Conservation (phyloP, 441 rosid species). For the Melastoma candidum region DNA sequence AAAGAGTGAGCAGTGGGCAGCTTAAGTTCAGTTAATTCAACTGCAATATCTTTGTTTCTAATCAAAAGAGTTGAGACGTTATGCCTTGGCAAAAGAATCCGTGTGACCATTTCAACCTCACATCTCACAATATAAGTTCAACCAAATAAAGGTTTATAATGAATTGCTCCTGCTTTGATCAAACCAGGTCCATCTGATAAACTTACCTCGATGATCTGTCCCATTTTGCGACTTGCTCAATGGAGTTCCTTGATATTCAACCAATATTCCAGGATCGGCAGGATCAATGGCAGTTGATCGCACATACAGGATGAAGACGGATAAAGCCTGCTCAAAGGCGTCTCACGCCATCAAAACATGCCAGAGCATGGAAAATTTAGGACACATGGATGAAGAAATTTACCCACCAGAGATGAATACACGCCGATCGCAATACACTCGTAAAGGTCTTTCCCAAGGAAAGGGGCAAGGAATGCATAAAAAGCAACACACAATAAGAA, state of each 20-base stretch:
- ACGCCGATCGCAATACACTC: slow-evolving; percentile 58
- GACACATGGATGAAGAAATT: neutral
- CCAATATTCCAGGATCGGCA: slow-evolving; percentile 84
- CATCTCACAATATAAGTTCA: too few relatives aligned
- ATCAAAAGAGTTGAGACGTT: neutral
- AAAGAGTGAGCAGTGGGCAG: slow-evolving; percentile 1
- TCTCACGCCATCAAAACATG: slow-evolving; percentile 1
- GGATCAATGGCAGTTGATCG: slow-evolving; percentile 93
- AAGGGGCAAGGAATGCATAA: slow-evolving; percentile 94
- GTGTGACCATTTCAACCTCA: too few relatives aligned
- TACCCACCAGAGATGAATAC: slow-evolving; percentile 72
- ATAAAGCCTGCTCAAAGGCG: slow-evolving; percentile 46
- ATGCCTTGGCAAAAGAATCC: neutral
- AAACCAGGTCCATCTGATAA: neutral
- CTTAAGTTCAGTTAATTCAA: slow-evolving; percentile 2
- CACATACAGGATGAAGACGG: slow-evolving; percentile 65
- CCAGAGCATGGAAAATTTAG: slow-evolving; percentile 2
- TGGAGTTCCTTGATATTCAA: slow-evolving; percentile 40
- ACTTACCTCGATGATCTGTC: slow-evolving; percentile 38
- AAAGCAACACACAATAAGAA: slow-evolving; percentile 71
- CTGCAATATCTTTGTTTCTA: neutral
- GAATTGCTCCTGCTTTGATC: too few relatives aligned
- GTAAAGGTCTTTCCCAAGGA: slow-evolving; percentile 58
- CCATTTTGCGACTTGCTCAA: slow-evolving; percentile 43
- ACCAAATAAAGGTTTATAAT: too few relatives aligned